phyloP scores from a whole-genome alignment of 345 rosid genomes.

The Sonneratia caseolaris region DNA sequence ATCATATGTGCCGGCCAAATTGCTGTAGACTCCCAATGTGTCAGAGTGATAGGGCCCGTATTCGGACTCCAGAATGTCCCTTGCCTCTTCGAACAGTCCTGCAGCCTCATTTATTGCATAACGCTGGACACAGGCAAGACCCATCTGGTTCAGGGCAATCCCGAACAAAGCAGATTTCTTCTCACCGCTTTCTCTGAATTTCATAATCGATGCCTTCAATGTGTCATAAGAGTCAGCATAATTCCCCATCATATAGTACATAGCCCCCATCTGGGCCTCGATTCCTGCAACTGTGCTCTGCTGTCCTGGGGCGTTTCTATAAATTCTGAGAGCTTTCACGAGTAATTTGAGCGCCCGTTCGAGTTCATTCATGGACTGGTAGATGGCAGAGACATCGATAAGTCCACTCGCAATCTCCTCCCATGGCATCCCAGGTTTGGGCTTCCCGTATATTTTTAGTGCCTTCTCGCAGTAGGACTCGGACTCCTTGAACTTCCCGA shows the following conservation, averaged over 20 bases:
- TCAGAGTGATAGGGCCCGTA: slow-evolving; percentile 90
- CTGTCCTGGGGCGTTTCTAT: slow-evolving; percentile 51
- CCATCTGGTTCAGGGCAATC: slow-evolving; percentile 83
- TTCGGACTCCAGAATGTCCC: slow-evolving; percentile 68
- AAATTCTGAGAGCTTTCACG: slow-evolving; percentile 55
- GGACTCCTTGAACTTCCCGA: slow-evolving; percentile 71
- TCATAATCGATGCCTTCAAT: slow-evolving; percentile 52
- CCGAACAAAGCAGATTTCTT: slow-evolving; percentile 72
- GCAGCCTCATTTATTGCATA: slow-evolving; percentile 79
- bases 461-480: slow-evolving; percentile 80
- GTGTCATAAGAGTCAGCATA: slow-evolving; percentile 55
- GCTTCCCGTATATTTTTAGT: slow-evolving; percentile 49
- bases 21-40: slow-evolving; percentile 82
- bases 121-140: slow-evolving; percentile 70
- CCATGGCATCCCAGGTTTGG: slow-evolving; percentile 40
- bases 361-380: slow-evolving; percentile 71
- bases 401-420: slow-evolving; percentile 83
- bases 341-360: slow-evolving; percentile 57
- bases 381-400: slow-evolving; percentile 71
- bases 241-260: slow-evolving; percentile 76
- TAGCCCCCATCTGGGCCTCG: slow-evolving; percentile 90
- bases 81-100: slow-evolving; percentile 81
- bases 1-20: slow-evolving; percentile 93
- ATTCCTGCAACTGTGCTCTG: slow-evolving; percentile 75
- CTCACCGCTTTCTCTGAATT: slow-evolving; percentile 71